Evolutionary conservation across 305 asterid species (phyloP), one percentile per base, ranked within the genome.

Genomic region (Lippia alba): DNA sequence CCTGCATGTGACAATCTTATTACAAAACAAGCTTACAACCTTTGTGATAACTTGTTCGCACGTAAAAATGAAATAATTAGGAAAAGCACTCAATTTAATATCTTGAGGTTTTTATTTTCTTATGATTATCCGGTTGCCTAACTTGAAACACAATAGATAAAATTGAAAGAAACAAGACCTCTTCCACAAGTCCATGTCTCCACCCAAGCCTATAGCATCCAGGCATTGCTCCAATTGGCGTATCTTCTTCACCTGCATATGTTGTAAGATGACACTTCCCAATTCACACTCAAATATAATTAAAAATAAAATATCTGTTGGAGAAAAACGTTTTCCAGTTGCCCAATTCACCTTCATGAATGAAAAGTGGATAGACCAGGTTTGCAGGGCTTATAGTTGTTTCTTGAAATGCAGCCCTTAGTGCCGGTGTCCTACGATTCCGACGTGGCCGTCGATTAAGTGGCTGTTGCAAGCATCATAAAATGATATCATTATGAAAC

Each of bases 211-310:
- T 87, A 73, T 88, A 94, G 75, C 99, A 94, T 68, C 99, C 98
- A n/a, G 99, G 99, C 99, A 94, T 94, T 63, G 99, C 97, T 77
- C 98, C 98, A 74, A 94, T 94, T 20, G 98, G 97, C 10, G 92
- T 87, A 76, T 94, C 97, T 75, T 91, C 97, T 80, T 89, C 97
- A 69, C 99, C 99, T 94, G 86, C 67, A 82, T 69, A 60, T 59
- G 36, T 60, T 55, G 46, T 59, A 58, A 64, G 60, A 67, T 30
- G 36, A 69, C 58, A 73, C 32, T 53, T 54, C 70, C 68, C 45
- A 63, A 62, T 49, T 36, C 41, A 78, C 19, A 16, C 4, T 40
- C 34, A 69, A 56, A 53, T 11, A 57, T 56, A n/a, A 20, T 17
- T 30, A 20, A 63, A 66, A 58, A 32, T 15, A 49, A 59, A 14